These are phyloP conservation scores for Pseudogymnoascus sp. DNA, from an alignment of 2,329 filamentous ascomycete species.

Conservation along the genomic window DNA sequence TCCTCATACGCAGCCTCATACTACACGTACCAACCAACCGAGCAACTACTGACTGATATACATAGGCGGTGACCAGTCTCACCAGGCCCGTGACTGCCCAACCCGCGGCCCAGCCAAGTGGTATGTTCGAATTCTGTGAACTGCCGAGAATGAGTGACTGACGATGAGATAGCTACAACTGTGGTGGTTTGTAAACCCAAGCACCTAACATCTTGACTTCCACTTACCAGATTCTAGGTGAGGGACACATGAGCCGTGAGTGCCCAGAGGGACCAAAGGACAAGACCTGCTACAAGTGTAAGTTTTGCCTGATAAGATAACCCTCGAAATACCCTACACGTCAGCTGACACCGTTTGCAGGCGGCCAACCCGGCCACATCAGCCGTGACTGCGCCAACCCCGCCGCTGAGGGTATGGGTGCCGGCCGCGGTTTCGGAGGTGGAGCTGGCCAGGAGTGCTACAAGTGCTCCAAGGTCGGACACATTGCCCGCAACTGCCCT, in stretches of 20 bases:
- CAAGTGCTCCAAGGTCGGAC: conserved; percentile 94
- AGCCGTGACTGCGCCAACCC: conserved; percentile 57
- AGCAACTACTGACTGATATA: background rate
- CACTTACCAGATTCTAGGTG: conserved; percentile 32
- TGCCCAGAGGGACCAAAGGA: conserved; percentile 86
- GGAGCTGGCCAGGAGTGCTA: conserved; percentile 67
- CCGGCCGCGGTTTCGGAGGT: conserved; percentile 27
- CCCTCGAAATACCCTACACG: background rate
- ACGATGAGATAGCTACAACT: conserved; percentile 59
- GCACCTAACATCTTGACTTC: conserved; percentile 17
- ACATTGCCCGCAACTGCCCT: conserved; percentile 89
- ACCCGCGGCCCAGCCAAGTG: conserved; percentile 76
- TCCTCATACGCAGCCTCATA: background rate
- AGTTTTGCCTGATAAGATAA: background rate
- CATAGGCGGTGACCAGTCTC: conserved; percentile 61
- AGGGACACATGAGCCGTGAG: conserved; percentile 83
- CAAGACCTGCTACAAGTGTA: conserved; percentile 67
- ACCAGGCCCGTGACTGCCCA: conserved; percentile 81
- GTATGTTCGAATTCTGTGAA: conserved; percentile 39
- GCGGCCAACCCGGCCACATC: conserved; percentile 76
- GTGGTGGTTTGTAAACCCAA: conserved; percentile 51
- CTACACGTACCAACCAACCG: background rate
- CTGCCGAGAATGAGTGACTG: conserved; percentile 13
- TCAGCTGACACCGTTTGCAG: background rate
- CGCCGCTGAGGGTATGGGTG: conserved; percentile 25